Base-by-base conservation (phyloP, 352 stramenopile genomes). In the Phytopythium aichiense region DNA sequence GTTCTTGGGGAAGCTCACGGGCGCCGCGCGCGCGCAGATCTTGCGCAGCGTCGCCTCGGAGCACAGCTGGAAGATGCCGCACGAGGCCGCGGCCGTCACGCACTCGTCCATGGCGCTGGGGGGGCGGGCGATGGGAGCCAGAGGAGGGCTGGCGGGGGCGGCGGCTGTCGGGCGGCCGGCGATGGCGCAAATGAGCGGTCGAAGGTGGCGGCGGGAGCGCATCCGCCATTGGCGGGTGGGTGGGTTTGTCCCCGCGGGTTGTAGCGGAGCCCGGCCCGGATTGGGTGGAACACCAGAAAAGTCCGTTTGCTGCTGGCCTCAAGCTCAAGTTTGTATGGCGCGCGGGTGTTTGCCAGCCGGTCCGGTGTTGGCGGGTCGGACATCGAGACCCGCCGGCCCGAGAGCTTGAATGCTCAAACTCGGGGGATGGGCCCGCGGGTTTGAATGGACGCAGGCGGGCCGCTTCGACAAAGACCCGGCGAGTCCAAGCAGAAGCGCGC, bases 51-150 rank as follows among this genome's bases (percentile, higher is more conserved):
- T 92, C 30, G 77, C 69, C 70, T 94, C 85, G 11, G 79, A 91
- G 77, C 85, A 94, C 59, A 89, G 77, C 59, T 80, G 69, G 67
- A 96, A 96, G 68, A 96, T 88, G 70, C 83, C 81, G 49, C 73
- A 81, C 60, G 75, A 79, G 49, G 74, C 68, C n/a, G 84, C 78
- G 64, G 72, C 73, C 62, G 83, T 67, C 38, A 91, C 58, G 65
- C 85, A 94, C 56, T 89, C 83, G 61, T 90, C 74, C 74, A 83
- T 85, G 63, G 43, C n/a, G 30, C 16, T 1, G 28, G 60, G 1
- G 38, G 4, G 18, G 33, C 7, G n/a, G 15, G 8, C 9, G 31
- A 18, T n/a, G n/a, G n/a, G n/a, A n/a, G n/a, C n/a, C n/a, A n/a
- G n/a, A n/a, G n/a, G 46, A 38, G 30, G 9, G 35, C 35, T 6